Conservation (phyloP, 1,139 yeast species). For the Blastobotrys serpentis region DNA sequence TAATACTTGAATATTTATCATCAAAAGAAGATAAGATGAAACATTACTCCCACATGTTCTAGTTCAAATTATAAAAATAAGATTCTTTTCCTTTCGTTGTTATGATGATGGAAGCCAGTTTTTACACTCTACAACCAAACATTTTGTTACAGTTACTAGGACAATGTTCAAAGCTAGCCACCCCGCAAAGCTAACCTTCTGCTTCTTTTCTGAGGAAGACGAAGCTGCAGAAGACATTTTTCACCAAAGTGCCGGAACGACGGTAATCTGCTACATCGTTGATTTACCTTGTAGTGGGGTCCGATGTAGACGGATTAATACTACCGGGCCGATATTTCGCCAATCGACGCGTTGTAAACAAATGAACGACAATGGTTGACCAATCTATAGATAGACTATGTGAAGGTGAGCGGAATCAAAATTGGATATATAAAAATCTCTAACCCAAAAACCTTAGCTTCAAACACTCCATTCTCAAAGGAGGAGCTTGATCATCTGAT, state of each 20-base stretch:
- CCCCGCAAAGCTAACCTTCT: background rate
- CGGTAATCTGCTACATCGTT: too few species aligned
- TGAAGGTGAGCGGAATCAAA: conserved; percentile 3
- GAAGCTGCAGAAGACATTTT: background rate
- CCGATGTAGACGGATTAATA: background rate
- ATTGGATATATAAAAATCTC: background rate
- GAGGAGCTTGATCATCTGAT: background rate
- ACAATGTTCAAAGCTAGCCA: too few species aligned
- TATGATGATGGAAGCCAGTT: too few species aligned
- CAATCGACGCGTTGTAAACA: background rate
- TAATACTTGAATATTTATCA: too few species aligned
- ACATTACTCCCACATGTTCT: too few species aligned
- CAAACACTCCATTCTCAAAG: background rate
- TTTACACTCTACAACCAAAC: too few species aligned
- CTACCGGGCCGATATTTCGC: background rate
- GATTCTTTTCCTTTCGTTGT: too few species aligned
- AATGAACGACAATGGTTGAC: background rate
- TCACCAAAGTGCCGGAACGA: background rate
- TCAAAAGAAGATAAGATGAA: too few species aligned
- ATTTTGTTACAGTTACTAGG: too few species aligned
- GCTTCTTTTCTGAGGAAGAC: background rate
- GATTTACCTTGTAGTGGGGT: too few species aligned
- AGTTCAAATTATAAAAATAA: too few species aligned
- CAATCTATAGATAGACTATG: background rate
- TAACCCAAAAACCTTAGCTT: background rate